Evolutionary conservation across 768 basidiomycete genomes (phyloP).

Genomic region (Tylopilus sp.): DNA sequence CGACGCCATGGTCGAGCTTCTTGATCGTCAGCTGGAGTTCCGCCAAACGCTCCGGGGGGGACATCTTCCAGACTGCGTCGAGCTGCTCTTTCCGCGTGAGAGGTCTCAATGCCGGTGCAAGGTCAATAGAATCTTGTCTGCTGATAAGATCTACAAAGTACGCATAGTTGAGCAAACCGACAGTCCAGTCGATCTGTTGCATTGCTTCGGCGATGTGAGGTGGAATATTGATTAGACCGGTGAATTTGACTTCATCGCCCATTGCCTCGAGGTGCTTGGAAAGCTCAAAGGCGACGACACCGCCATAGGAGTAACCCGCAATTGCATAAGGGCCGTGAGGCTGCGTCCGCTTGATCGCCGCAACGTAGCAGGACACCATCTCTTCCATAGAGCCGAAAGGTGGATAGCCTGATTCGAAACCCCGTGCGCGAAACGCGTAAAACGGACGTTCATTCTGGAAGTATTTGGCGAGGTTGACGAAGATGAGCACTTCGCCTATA

Average conservation of each 20-base stretch:
- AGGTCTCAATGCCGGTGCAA: conserved; percentile 15
- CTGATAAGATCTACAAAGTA: conserved; percentile 37
- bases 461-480: conserved; percentile 40
- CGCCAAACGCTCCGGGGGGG: conserved; percentile 25
- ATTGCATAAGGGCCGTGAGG: conserved; percentile 39
- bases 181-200: conserved; percentile 39
- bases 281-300: conserved; percentile 42
- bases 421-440: conserved; percentile 44
- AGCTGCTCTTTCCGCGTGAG: conserved; percentile 24
- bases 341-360: conserved; percentile 33
- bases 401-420: conserved; percentile 37
- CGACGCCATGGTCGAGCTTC: conserved; percentile 28
- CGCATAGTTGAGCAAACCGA: conserved; percentile 38
- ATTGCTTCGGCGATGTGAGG: conserved; percentile 40
- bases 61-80: conserved; percentile 24
- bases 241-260: conserved; percentile 37
- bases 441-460: conserved; percentile 41
- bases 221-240: conserved; percentile 41
- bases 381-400: conserved; percentile 37
- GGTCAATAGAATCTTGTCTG: conserved; percentile 22
- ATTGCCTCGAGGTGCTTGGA: conserved; percentile 34
- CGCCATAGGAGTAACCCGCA: conserved; percentile 45
- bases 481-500: conserved; percentile 39
- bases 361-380: conserved; percentile 38
- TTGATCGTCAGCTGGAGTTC: conserved; percentile 27